Base-by-base conservation (phyloP, 139 green algal species). In the Coccomyxa sp. region DNA sequence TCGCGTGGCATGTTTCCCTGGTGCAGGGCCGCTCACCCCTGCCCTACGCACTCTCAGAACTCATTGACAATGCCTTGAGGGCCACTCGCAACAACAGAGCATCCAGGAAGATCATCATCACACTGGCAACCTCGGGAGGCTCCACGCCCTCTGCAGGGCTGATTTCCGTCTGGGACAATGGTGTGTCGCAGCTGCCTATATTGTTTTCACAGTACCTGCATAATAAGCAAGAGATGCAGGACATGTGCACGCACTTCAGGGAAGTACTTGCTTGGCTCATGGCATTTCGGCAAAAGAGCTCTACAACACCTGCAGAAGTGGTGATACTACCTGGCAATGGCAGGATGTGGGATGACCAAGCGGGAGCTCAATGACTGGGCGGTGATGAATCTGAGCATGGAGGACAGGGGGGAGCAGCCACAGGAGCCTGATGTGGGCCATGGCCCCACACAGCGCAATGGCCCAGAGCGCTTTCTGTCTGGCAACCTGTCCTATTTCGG, bases 371-470 rank as follows among this genome's bases (percentile, higher is more conserved):
- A 90, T 80, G 88, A 95, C 15, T 97, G 93, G 93, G 93, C 93
- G 14, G 91, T 96, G 60, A 96, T 96, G 93, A 95, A 96, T 81
- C 82, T 95, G 81, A 91, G 86, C 60, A 94, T 96, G 93, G 91
- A 95, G 83, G 93, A 96, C 81, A 80, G 92, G 1, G 93, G 91
- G 25, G 51, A 89, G 77, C 60, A 67, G 57, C 88, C 83, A n/a
- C 28, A 88, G 82, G 79, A 83, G 32, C 83, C 79, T 16, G 78
- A 79, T n/a, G 58, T 71, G 3, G 79, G 82, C 45, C 45, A 77
- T 21, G 83, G 80, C 13, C 83, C 68, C 60, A 57, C 68, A 14
- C 76, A 77, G 58, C 67, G 21, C 17, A 59, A 45, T 79, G 80
- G 31, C 13, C 68, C 86, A 23, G 86, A 85, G 15, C 89, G 89